Evolutionary conservation across 2,329 filamentous ascomycete genomes (phyloP).

Genomic region (Verticillium nubilum): DNA sequence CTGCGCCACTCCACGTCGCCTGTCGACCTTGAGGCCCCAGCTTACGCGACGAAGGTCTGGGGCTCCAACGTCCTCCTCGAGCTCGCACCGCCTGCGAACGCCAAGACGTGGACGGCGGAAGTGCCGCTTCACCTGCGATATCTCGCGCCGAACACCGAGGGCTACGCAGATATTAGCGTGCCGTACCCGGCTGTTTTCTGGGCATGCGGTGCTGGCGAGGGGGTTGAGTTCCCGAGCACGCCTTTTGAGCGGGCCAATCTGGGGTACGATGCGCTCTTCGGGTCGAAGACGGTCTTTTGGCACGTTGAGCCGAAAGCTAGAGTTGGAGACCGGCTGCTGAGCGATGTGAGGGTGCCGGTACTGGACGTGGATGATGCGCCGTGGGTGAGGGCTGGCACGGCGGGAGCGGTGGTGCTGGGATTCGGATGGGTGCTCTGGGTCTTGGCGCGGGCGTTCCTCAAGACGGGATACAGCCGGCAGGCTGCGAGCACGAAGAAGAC

Average conservation of each 20-base stretch:
- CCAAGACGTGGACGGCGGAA: conserved; percentile 52
- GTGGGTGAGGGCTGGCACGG: conserved; percentile 50
- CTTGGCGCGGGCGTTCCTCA: conserved; percentile 34
- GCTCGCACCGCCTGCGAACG: conserved; percentile 50
- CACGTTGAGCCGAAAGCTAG: conserved; percentile 56
- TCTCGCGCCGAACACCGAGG: conserved; percentile 54
- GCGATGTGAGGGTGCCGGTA: conserved; percentile 59
- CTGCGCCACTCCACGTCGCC: conserved; percentile 67
- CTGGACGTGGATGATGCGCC: conserved; percentile 46
- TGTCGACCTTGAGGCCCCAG: conserved; percentile 85
- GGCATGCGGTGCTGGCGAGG: conserved; percentile 69
- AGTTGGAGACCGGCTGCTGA: conserved; percentile 37
- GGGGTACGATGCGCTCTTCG: conserved; percentile 82
- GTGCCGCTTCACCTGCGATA: conserved; percentile 87
- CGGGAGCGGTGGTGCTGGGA: conserved; percentile 53
- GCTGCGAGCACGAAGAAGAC: conserved; percentile 6
- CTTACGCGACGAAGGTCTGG: conserved; percentile 72
- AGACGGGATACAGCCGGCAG: conserved; percentile 22
- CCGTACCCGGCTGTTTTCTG: conserved; percentile 86
- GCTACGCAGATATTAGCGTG: conserved; percentile 50
- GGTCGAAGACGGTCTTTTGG: conserved; percentile 74
- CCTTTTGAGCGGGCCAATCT: conserved; percentile 82
- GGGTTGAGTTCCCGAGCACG: conserved; percentile 64
- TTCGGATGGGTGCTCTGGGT: conserved; percentile 67
- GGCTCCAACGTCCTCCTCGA: conserved; percentile 74